Conservation (phyloP, 495 filamentous ascomycete genomes). For the Xylaria venustula region DNA sequence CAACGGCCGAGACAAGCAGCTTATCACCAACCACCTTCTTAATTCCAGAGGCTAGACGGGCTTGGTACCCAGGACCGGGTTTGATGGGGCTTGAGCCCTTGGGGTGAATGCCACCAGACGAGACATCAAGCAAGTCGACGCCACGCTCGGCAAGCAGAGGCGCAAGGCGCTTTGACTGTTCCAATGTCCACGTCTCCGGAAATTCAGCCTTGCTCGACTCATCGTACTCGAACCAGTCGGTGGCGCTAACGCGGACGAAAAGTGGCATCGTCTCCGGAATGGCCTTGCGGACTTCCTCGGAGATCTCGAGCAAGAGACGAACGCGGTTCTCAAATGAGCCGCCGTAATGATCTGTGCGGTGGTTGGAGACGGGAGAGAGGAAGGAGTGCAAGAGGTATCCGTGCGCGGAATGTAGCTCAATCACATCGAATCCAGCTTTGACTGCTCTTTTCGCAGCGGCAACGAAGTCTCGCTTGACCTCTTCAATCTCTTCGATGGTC, state of each 20-base stretch:
- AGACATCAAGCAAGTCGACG: conserved; percentile 66
- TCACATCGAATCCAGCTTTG: conserved; percentile 54
- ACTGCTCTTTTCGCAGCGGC: conserved; percentile 53
- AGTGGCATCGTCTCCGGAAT: conserved; percentile 65
- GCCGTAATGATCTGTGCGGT: conserved; percentile 62
- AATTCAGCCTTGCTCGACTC: conserved; percentile 31
- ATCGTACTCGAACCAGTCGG: conserved; percentile 61
- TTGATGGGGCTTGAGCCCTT: conserved; percentile 49
- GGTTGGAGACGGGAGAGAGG: conserved; percentile 53
- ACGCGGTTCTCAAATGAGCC: conserved; percentile 62
- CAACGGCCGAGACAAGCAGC: conserved; percentile 55
- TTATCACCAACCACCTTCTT: conserved; percentile 61
- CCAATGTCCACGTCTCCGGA: conserved; percentile 47
- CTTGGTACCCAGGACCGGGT: conserved; percentile 60
- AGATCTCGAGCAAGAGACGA: conserved; percentile 53
- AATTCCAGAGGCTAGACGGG: conserved; percentile 46
- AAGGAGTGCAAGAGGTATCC: conserved; percentile 58
- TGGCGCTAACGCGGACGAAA: conserved; percentile 57
- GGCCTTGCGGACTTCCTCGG: conserved; percentile 48
- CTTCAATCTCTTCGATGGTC: conserved; percentile 55
- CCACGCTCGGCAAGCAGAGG: conserved; percentile 51
- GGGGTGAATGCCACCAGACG: conserved; percentile 56
- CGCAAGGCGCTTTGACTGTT: conserved; percentile 56
- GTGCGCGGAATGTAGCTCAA: conserved; percentile 48
- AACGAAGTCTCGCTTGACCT: conserved; percentile 55